Percentiles rank a stretch among this genome's conserved stretches.
Conservation (phyloP, 805 yeast genomes). For the Kluyveromyces wickerhamii region DNA sequence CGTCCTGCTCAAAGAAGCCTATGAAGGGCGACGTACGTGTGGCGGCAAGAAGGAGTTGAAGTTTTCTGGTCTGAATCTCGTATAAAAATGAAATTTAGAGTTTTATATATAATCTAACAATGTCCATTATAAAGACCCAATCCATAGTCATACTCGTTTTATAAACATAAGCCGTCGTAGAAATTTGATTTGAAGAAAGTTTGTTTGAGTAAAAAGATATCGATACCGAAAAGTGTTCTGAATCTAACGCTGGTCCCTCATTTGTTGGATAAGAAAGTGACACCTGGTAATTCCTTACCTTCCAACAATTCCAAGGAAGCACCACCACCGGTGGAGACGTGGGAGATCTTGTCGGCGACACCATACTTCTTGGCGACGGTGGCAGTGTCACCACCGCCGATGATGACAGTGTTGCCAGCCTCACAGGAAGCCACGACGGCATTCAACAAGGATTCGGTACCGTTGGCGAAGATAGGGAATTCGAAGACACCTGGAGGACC, state of each 20-base stretch:
- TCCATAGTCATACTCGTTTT: no score
- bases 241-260: no score
- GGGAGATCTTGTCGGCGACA: slow-evolving; percentile 91
- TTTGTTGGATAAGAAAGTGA: slow-evolving; percentile 81
- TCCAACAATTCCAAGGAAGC: slow-evolving; percentile 97
- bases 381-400: slow-evolving; percentile 99
- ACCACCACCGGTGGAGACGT: slow-evolving; percentile 99
- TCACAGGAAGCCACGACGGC: slow-evolving; percentile 82
- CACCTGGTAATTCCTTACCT: slow-evolving; percentile 99
- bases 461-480: slow-evolving; percentile 83
- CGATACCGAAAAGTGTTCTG: no score
- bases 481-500: slow-evolving; percentile 99
- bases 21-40: no score
- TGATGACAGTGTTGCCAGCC: slow-evolving; percentile 88
- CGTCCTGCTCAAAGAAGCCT: slow-evolving; percentile 14
- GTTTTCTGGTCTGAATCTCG: not conserved
- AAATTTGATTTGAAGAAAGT: no score
- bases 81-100: not conserved
- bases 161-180: no score
- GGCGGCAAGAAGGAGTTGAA: not conserved
- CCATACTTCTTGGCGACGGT: slow-evolving; percentile 98
- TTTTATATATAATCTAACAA: slow-evolving; percentile 4
- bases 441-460: slow-evolving; percentile 85
- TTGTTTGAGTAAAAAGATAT: no score
- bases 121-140: no score